Percentiles rank a stretch among this genome's conserved stretches.
Evolutionary conservation across 306 rosid species (phyloP).

Genomic region (Rosa chinensis): DNA sequence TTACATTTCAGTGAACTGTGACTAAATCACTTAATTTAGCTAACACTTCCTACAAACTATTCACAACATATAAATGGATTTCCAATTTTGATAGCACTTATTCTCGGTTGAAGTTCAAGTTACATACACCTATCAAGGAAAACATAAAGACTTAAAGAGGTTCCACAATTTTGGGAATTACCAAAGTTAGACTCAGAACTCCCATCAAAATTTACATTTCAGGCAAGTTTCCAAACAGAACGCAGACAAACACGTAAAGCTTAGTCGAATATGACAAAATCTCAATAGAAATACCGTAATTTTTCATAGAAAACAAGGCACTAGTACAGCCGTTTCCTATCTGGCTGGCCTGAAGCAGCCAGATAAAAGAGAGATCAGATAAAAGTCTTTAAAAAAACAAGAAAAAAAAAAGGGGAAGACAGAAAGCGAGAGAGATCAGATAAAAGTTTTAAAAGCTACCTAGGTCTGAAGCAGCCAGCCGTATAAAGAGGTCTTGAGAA

Average conservation of each 20-base stretch:
- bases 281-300: neutral
- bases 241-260: neutral
- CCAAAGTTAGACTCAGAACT: neutral
- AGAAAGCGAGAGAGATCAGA: neutral
- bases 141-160: neutral
- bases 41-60: neutral
- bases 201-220: neutral
- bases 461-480: constrained; percentile 14
- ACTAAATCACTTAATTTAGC: neutral
- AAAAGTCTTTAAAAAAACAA: too few relatives aligned
- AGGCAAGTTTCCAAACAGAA: neutral
- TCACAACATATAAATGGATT: too few relatives aligned
- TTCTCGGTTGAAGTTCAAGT: neutral
- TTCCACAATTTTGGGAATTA: neutral
- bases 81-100: neutral
- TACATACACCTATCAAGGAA: neutral
- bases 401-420: too few relatives aligned
- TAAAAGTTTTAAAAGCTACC: neutral
- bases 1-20: neutral
- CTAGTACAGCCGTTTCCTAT: too few relatives aligned
- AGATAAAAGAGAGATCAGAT: neutral
- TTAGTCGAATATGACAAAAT: neutral
- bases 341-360: neutral
- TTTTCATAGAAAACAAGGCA: neutral
- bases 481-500: constrained; percentile 17